Conservation (phyloP, 208 protist genomes). For the Wallacemonas sp. region DNA sequence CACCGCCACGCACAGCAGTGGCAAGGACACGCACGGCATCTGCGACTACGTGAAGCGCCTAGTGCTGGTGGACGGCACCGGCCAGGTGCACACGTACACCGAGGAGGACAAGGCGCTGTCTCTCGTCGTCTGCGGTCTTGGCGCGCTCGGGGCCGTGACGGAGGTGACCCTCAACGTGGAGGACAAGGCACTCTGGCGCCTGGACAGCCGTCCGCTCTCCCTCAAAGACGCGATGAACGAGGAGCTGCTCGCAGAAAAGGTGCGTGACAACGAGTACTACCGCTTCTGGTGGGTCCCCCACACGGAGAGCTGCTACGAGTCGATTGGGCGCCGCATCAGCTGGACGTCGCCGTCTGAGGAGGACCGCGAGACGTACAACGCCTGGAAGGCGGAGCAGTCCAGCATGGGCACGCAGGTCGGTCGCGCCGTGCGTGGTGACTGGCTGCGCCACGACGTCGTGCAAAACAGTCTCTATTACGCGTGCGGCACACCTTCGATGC, state of each 20-base stretch:
- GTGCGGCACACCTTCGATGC: slow-evolving; percentile 41
- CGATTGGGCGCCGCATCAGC: slow-evolving; percentile 40
- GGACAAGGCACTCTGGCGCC: slow-evolving; percentile 40
- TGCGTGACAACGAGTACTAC: slow-evolving; percentile 51
- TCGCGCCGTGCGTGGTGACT: slow-evolving; percentile 36
- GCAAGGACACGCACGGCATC: slow-evolving; percentile 37
- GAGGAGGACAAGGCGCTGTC: slow-evolving; percentile 32
- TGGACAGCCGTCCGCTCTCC: slow-evolving; percentile 44
- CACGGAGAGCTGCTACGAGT: slow-evolving; percentile 73
- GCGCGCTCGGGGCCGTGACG: slow-evolving; percentile 63
- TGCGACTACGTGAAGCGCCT: slow-evolving; percentile 55
- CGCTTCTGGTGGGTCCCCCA: slow-evolving; percentile 84
- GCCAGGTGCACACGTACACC: slow-evolving; percentile 22
- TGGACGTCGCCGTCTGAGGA: slow-evolving; percentile 1
- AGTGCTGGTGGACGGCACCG: slow-evolving; percentile 52
- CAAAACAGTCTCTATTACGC: slow-evolving; percentile 50
- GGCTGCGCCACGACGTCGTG: slow-evolving; percentile 57
- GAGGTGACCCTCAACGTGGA: slow-evolving; percentile 61
- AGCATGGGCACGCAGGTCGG: slow-evolving; percentile 11
- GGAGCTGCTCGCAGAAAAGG: slow-evolving; percentile 33
- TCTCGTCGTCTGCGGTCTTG: slow-evolving; percentile 63
- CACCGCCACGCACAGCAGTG: slow-evolving; percentile 73
- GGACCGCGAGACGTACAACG: slow-evolving; percentile 15
- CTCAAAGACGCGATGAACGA: slow-evolving; percentile 37
- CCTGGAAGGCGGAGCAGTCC: slow-evolving; percentile 19